Evolutionary conservation across 2,329 filamentous ascomycete species (phyloP).

Genomic region (Exophiala bonariae): DNA sequence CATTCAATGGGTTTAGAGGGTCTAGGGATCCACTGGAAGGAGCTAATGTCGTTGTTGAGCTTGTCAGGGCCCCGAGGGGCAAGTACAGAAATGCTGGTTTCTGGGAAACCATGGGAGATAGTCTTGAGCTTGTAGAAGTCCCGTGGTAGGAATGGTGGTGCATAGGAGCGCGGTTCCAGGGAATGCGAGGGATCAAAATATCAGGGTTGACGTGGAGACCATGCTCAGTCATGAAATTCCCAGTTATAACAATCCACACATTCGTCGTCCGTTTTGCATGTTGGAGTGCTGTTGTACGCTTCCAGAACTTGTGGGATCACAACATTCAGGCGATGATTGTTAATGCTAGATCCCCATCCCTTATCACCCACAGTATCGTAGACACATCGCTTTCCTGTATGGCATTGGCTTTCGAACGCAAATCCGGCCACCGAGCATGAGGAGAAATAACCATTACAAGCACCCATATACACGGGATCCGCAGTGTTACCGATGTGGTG

Average conservation of each 20-base stretch:
- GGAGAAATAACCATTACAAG: conserved; percentile 22
- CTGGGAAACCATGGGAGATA: conserved; percentile 7
- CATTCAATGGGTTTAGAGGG: conserved; percentile 12
- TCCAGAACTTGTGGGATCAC: conserved; percentile 25
- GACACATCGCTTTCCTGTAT: conserved; percentile 20
- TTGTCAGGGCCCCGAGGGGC: conserved; percentile 7
- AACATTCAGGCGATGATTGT: conserved; percentile 24
- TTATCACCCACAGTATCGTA: conserved; percentile 26
- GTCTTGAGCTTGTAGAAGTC: conserved; percentile 5
- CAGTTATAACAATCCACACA: conserved; percentile 26
- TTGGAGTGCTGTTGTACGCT: conserved; percentile 21
- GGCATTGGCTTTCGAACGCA: conserved; percentile 25
- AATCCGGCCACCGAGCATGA: conserved; percentile 22
- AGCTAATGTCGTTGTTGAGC: conserved; percentile 16
- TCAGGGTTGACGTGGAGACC: background rate
- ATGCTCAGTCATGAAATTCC: conserved; percentile 14
- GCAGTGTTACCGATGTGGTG: conserved; percentile 26
- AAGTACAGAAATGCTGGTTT: conserved; percentile 7
- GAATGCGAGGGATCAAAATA: too few species aligned
- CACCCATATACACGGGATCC: conserved; percentile 26
- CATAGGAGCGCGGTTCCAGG: too few species aligned
- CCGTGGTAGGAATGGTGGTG: too few species aligned
- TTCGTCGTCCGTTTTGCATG: conserved; percentile 20
- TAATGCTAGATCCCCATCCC: conserved; percentile 23
- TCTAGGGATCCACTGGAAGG: conserved; percentile 13